These are phyloP conservation scores for Wickerhamomyces canadensis DNA, from an alignment of 805 yeast species.

Conservation along the genomic window DNA sequence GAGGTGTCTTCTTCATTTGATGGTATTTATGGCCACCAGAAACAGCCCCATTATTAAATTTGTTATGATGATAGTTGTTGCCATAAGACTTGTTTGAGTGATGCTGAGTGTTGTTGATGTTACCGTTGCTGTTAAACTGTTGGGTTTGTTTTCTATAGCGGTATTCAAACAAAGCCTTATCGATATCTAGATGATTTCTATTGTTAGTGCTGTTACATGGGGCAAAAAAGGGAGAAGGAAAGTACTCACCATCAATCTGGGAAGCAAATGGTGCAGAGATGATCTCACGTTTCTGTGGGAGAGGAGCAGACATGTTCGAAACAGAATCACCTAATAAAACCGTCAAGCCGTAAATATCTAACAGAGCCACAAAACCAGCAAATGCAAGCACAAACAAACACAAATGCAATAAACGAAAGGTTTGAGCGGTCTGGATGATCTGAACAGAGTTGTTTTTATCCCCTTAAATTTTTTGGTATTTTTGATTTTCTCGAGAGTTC, in stretches of 20 bases:
- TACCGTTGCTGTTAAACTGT: constrained; percentile 3
- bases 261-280: constrained; percentile 10
- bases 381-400: too few species aligned
- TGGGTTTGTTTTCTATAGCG: constrained; percentile 19
- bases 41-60: neutral
- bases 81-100: neutral
- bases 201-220: constrained; percentile 6
- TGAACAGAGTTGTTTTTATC: too few species aligned
- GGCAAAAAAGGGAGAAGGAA: neutral
- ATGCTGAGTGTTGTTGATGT: constrained; percentile 1
- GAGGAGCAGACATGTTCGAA: neutral
- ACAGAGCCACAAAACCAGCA: too few species aligned
- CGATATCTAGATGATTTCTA: constrained; percentile 13
- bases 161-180: constrained; percentile 21
- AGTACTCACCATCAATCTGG: constrained; percentile 15
- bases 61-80: neutral
- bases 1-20: neutral
- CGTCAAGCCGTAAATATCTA: too few species aligned
- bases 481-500: too few species aligned
- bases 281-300: constrained; percentile 7
- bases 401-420: too few species aligned
- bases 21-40: constrained; percentile 1
- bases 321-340: too few species aligned
- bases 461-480: too few species aligned
- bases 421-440: too few species aligned